Evolutionary conservation across 2,329 filamentous ascomycete genomes (phyloP).

Genomic region (Hypocrella siamensis): DNA sequence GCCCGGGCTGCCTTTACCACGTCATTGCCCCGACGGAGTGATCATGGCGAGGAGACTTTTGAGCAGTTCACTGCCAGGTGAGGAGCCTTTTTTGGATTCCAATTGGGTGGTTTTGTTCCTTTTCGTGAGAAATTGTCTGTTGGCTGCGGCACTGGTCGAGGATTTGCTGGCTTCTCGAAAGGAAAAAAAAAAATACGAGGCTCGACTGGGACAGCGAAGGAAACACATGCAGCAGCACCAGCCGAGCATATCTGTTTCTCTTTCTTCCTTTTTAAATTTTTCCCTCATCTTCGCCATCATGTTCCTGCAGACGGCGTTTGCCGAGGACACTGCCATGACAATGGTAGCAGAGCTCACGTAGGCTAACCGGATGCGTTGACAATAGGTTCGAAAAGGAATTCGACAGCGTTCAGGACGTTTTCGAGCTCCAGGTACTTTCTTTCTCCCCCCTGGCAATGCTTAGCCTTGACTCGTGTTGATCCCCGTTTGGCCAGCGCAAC

Average conservation of each 20-base stretch:
- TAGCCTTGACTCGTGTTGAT: constrained; percentile 3
- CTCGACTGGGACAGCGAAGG: too few relatives aligned
- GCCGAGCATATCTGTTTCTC: too few relatives aligned
- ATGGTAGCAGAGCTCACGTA: constrained; percentile 8
- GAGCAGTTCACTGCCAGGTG: constrained; percentile 99
- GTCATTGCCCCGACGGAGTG: constrained; percentile 34
- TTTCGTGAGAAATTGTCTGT: too few relatives aligned
- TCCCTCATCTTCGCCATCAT: too few relatives aligned
- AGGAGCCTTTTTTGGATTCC: constrained; percentile 13
- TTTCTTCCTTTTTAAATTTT: too few relatives aligned
- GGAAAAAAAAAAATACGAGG: too few relatives aligned
- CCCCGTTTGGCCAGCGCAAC: constrained; percentile 45
- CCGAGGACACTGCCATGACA: not conserved
- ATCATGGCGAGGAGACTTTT: constrained; percentile 89
- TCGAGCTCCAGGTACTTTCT: constrained; percentile 98
- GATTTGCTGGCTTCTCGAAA: too few relatives aligned
- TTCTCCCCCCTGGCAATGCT: too few relatives aligned
- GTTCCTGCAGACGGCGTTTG: too few relatives aligned
- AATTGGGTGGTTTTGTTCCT: not conserved
- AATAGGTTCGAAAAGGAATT: constrained; percentile 98
- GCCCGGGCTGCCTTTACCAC: constrained; percentile 50
- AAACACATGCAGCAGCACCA: too few relatives aligned
- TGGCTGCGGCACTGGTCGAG: too few relatives aligned
- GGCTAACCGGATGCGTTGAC: constrained; percentile 8
- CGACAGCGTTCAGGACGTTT: constrained; percentile 91